Base-by-base conservation (phyloP, 2,329 filamentous ascomycete genomes). In the Colletotrichum coccodes region DNA sequence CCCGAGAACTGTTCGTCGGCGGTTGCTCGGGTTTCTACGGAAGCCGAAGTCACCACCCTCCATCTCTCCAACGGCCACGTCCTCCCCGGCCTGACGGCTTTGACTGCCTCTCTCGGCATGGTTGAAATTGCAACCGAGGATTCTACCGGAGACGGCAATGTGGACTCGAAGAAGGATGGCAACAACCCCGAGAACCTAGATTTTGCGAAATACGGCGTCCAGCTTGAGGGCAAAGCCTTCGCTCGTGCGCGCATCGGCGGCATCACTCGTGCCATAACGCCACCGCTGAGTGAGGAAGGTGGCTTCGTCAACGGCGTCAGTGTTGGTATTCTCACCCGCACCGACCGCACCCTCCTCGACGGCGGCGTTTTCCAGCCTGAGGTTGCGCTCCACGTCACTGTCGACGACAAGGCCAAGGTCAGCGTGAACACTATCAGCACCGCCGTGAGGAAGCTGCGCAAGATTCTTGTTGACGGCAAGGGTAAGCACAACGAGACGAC, bases 81-180 rank as follows among this genome's bases (percentile, higher is more conserved):
- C 40, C 79, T 83, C 8, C 83, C 86, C 3, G 81, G 85, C 0
- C 73, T 89, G 36, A 86, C 82, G n/a, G 82, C 84, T 3, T 78
- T 88, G 38, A 82, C 84, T 4, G 78, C 79, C 6, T 73, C 75
- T 8, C 79, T 89, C 2, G 87, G 87, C 1, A 76, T 89, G 4
- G 75, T 77, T 12, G 87, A 89, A 72, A 88, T 89, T 46, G 73
- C 76, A 23, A 77, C 75, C 1, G 83, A 85, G 58, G 70, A 72
- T 1, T 76, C 75, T 26, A 87, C 87, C 0, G 78, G 81, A 3
- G 86, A 89, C 71, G 87, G 87, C 16, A 64, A 70, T 5, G 77
- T 79, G 11, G 76, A 76, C 21, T 72, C 79, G 16, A 69, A 71
- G 26, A 62, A 71, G 38, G 73, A 74, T 34, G 67, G 67, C 23